These are phyloP conservation scores for Blakeslea trispora DNA, from an alignment of 371 early-diverging fungal species.

Conservation along the genomic window DNA sequence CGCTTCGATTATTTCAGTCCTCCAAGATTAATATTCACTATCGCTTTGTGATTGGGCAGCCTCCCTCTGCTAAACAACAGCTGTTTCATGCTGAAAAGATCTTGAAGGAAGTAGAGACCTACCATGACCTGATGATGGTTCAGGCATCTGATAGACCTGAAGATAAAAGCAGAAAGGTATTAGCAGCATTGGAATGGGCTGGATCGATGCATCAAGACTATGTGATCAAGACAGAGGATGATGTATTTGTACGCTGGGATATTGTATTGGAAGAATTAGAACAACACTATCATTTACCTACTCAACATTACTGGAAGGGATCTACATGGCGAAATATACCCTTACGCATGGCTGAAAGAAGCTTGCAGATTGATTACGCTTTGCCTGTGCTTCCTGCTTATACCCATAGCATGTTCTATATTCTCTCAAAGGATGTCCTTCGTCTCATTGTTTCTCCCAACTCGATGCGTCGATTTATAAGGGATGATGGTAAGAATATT, in stretches of 20 bases:
- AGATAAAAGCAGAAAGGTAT: slow-evolving; percentile 58
- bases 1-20: slow-evolving; percentile 36
- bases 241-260: slow-evolving; percentile 65
- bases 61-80: slow-evolving; percentile 47
- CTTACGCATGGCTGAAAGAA: slow-evolving; percentile 27
- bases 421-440: slow-evolving; percentile 56
- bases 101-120: slow-evolving; percentile 43
- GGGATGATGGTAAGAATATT: slow-evolving; percentile 58
- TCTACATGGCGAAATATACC: slow-evolving; percentile 56
- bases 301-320: slow-evolving; percentile 56
- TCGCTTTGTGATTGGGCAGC: slow-evolving; percentile 59
- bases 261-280: slow-evolving; percentile 36
- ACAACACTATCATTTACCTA: slow-evolving; percentile 15
- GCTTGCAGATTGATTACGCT: slow-evolving; percentile 26
- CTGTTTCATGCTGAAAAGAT: slow-evolving; percentile 39
- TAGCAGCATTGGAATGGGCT: slow-evolving; percentile 57
- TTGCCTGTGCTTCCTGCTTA: slow-evolving; percentile 58
- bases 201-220: slow-evolving; percentile 45
- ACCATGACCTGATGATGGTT: slow-evolving; percentile 55
- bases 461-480: slow-evolving; percentile 48
- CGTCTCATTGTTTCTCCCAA: slow-evolving; percentile 37
- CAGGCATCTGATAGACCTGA: slow-evolving; percentile 52
- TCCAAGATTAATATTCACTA: slow-evolving; percentile 30
- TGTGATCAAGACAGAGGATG: slow-evolving; percentile 60
- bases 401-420: slow-evolving; percentile 59